Conservation (phyloP, 2,329 filamentous ascomycete species). For the Pseudovirgaria hyperparasitica region DNA sequence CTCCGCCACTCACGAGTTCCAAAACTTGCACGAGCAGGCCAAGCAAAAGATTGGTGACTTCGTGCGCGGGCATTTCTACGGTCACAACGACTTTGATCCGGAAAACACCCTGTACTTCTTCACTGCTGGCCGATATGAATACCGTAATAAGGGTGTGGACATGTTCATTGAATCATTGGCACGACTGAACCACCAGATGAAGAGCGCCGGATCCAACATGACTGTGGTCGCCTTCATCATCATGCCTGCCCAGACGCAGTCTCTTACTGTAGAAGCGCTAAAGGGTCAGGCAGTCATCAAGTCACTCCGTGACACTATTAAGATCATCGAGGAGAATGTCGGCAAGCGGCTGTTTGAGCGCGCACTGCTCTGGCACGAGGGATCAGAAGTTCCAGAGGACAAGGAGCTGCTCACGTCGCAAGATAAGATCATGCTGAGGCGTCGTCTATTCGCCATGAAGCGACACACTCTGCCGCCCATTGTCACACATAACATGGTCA, state of each 20-base stretch:
- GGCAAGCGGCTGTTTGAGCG: constrained; percentile 91
- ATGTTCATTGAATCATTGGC: constrained; percentile 99
- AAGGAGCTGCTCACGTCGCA: constrained; percentile 88
- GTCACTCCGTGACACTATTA: constrained; percentile 82
- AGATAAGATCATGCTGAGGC: constrained; percentile 83
- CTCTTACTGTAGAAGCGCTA: constrained; percentile 85
- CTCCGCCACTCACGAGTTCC: constrained; percentile 95
- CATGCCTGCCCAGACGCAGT: constrained; percentile 94
- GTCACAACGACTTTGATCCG: constrained; percentile 91
- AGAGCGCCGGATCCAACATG: constrained; percentile 71
- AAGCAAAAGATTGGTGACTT: constrained; percentile 99
- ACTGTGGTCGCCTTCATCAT: constrained; percentile 97
- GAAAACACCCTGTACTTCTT: constrained; percentile 98
- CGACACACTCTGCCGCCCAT: constrained; percentile 80
- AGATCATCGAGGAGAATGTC: constrained; percentile 84
- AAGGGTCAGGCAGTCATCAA: constrained; percentile 98
- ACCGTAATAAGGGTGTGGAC: constrained; percentile 95
- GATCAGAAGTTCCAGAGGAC: constrained; percentile 84
- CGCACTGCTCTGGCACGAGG: constrained; percentile 89
- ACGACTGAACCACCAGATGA: constrained; percentile 85
- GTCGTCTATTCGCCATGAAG: constrained; percentile 94
- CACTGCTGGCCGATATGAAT: constrained; percentile 93
- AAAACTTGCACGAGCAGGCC: constrained; percentile 90
- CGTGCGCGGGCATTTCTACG: constrained; percentile 94
- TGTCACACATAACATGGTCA: constrained; percentile 97